phyloP scores from a whole-genome alignment of 2,329 filamentous ascomycete genomes.

The Cladophialophora bantiana region DNA sequence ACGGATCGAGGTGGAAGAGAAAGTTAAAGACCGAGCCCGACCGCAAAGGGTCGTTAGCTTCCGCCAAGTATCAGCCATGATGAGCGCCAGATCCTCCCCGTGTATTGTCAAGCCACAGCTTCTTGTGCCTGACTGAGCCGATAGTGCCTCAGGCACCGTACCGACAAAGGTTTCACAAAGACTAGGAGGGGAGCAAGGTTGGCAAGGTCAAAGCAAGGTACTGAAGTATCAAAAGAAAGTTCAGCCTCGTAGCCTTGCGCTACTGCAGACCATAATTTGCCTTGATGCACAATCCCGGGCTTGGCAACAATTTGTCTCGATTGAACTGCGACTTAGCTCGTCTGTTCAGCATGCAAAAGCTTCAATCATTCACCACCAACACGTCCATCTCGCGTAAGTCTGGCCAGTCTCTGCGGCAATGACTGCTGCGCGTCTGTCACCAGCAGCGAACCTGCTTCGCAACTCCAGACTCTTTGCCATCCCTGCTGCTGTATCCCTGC shows the following conservation, averaged over 20 bases:
- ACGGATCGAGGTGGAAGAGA: neutral
- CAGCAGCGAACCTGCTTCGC: constrained; percentile 74
- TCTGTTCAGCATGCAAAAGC: neutral
- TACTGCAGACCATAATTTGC: neutral
- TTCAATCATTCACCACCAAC: neutral
- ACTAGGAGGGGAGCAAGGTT: too few relatives aligned
- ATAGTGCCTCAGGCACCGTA: too few relatives aligned
- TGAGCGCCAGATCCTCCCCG: neutral
- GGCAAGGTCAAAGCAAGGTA: too few relatives aligned
- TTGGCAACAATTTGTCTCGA: constrained; percentile 2
- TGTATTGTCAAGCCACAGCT: neutral
- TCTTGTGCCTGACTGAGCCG: neutral
- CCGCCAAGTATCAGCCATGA: neutral
- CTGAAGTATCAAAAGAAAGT: neutral
- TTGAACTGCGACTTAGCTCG: neutral
- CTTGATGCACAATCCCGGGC: neutral
- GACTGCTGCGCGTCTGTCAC: constrained; percentile 59
- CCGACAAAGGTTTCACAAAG: too few relatives aligned
- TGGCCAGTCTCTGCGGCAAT: constrained; percentile 45
- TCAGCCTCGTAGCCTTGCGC: constrained; percentile 5
- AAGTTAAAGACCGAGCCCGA: neutral
- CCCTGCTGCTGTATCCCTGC: constrained; percentile 74
- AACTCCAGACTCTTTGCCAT: constrained; percentile 89
- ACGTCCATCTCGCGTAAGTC: constrained; percentile 11
- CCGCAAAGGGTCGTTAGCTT: neutral